Percentiles rank a stretch among this genome's conserved stretches.
phyloP scores from a whole-genome alignment of 352 stramenopile species.

The Pythium phragmitis region DNA sequence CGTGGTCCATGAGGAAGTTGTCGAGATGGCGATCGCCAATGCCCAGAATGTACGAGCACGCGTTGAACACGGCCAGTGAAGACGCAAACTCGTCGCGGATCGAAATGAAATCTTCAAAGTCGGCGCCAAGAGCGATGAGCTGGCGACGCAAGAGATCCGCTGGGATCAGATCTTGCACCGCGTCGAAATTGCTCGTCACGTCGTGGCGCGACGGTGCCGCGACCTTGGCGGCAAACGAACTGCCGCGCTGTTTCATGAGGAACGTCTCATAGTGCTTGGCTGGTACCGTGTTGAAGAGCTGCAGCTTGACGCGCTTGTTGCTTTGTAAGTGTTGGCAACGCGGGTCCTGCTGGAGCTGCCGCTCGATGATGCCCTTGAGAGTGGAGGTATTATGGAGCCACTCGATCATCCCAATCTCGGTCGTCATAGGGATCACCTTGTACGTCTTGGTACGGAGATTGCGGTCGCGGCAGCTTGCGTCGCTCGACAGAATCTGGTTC shows the following conservation, averaged over 20 bases:
- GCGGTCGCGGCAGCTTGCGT: slow-evolving; percentile 64
- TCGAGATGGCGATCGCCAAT: slow-evolving; percentile 92
- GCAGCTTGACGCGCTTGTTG: slow-evolving; percentile 70
- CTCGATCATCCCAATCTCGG: slow-evolving; percentile 83
- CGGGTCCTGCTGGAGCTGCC: slow-evolving; percentile 62
- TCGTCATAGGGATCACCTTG: slow-evolving; percentile 86
- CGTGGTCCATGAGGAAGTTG: slow-evolving; percentile 88
- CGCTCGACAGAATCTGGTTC: slow-evolving; percentile 81
- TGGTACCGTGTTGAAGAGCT: slow-evolving; percentile 75
- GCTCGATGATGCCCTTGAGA: slow-evolving; percentile 77
- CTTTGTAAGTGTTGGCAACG: slow-evolving; percentile 52
- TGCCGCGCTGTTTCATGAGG: slow-evolving; percentile 65
- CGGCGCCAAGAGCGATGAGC: slow-evolving; percentile 62
- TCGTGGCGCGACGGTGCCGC: slow-evolving; percentile 46
- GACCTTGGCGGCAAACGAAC: slow-evolving; percentile 72
- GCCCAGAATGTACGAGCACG: slow-evolving; percentile 87
- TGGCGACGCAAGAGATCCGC: slow-evolving; percentile 74
- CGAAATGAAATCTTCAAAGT: slow-evolving; percentile 81
- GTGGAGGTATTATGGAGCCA: slow-evolving; percentile 79
- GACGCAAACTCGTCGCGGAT: slow-evolving; percentile 83
- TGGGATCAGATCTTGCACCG: slow-evolving; percentile 68
- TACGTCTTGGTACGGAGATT: slow-evolving; percentile 75
- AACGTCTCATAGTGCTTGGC: slow-evolving; percentile 76
- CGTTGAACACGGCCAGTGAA: slow-evolving; percentile 83
- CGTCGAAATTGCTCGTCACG: slow-evolving; percentile 49